phyloP scores from a whole-genome alignment of 768 basidiomycete species.

The Hypholoma sublateritium region DNA sequence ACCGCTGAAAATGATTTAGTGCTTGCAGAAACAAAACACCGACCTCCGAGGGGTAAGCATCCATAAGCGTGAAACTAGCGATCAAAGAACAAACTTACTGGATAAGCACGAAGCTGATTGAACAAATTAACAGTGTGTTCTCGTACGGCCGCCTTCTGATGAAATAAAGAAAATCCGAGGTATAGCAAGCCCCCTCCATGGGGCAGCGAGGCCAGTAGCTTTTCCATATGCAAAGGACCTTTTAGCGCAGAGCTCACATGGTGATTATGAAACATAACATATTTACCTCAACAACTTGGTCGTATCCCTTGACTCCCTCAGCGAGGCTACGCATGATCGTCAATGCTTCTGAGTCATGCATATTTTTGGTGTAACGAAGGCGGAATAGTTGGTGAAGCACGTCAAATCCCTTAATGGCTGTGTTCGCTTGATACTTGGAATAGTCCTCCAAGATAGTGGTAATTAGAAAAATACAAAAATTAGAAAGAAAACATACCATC shows the following conservation, averaged over 20 bases:
- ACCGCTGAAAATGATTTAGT: conserved; percentile 87
- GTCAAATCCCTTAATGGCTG: conserved; percentile 79
- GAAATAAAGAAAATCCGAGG: conserved; percentile 88
- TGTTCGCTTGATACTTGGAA: conserved; percentile 46
- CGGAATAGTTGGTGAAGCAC: conserved; percentile 83
- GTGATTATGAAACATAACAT: neutral
- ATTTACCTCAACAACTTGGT: conserved; percentile 85
- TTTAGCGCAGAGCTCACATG: neutral
- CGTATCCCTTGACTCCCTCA: conserved; percentile 74
- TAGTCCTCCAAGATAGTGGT: conserved; percentile 56
- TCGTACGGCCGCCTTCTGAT: conserved; percentile 75
- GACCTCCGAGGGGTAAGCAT: conserved; percentile 45
- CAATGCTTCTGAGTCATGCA: conserved; percentile 73
- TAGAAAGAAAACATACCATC: conserved; percentile 41
- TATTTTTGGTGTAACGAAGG: conserved; percentile 68
- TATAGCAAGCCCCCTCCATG: conserved; percentile 83
- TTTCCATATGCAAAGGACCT: neutral
- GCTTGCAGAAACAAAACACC: conserved; percentile 75
- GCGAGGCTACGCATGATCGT: conserved; percentile 74
- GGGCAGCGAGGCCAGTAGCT: conserved; percentile 81
- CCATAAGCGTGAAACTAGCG: conserved; percentile 9
- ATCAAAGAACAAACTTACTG: conserved; percentile 47
- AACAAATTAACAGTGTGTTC: conserved; percentile 84
- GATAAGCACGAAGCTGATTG: conserved; percentile 71
- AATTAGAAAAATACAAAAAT: conserved; percentile 7